Evolutionary conservation across 2,329 filamentous ascomycete species (phyloP), one percentile per base, ranked within the genome.

Genomic region (Dothistroma septosporum): DNA sequence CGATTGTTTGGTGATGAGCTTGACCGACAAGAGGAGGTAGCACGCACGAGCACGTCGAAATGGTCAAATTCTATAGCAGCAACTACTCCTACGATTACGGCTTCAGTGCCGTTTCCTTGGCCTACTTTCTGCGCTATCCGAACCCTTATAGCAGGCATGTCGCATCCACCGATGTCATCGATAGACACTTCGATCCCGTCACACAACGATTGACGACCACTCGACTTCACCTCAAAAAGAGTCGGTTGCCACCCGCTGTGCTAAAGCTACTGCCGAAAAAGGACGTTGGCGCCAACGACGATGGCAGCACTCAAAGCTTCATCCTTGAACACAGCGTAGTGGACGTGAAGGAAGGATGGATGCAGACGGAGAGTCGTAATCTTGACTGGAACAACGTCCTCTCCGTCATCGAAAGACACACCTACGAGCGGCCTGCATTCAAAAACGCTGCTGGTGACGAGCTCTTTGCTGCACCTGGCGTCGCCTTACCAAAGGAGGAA

Each of bases 91-190:
- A 92, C 81, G 83, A 87, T 66, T 91, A 93, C 76, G 87, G 89
- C 53, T 93, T 93, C 79, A 87, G 89, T 64, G 90, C 90, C 74
- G 90, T 94, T 64, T 91, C 90, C 53, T 87, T 94, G 75, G 90
- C 90, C 78, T 94, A 91, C 82, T 94, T 93, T 78, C 87, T 94
- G 54, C 89, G 90, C 66, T 94, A 94, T 77, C 91, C 89, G 66
- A 94, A 93, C 72, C 90, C 90, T 7, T 92, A 93, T 78, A 87
- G 87, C 66, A 86, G 84, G 65, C 90, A 94, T 78, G 90, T 94
- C 57, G 80, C 92, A 69, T 91, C 88, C 72, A 92, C 89, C 75
- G 90, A 94, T 76, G 91, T 89, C 70, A 90, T 94, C 74, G 85
- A 85, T 53, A 88, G 86, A 66, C 80, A 83, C 74, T 85, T 91